These are phyloP conservation scores for Linderniella brevidens DNA, from an alignment of 257 asterid species.

Conservation along the genomic window DNA sequence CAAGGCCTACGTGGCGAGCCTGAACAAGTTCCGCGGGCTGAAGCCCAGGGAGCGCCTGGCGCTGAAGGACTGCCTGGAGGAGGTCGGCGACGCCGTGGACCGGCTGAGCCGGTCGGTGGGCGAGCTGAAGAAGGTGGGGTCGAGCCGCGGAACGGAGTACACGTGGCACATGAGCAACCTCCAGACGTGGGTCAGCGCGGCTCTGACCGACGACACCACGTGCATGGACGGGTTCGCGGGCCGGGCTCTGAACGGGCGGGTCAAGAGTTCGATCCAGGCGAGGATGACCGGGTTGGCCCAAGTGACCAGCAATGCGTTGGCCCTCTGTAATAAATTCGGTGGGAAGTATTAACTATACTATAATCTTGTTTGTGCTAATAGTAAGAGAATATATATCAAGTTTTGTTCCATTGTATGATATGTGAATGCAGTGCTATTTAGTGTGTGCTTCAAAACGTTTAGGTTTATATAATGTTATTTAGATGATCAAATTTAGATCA, in stretches of 20 bases:
- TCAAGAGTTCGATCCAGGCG: constrained; percentile 18
- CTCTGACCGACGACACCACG: constrained; percentile 31
- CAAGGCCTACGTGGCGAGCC: constrained; percentile 20
- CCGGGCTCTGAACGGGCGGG: constrained; percentile 18
- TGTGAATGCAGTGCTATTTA: too few species aligned
- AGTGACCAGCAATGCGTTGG: constrained; percentile 42
- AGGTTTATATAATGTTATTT: too few species aligned
- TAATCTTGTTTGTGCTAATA: too few species aligned
- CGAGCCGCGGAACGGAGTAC: constrained; percentile 20
- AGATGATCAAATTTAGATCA: too few species aligned
- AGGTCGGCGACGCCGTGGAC: constrained; percentile 28
- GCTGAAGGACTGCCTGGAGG: constrained; percentile 31
- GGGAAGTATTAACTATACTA: too few species aligned
- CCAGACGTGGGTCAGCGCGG: constrained; percentile 57
- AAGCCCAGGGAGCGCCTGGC: constrained; percentile 30
- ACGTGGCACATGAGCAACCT: constrained; percentile 57
- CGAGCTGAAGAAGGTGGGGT: constrained; percentile 28
- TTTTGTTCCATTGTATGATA: too few species aligned
- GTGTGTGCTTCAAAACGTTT: too few species aligned
- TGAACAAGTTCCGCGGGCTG: constrained; percentile 16
- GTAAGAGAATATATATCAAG: too few species aligned
- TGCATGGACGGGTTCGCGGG: constrained; percentile 32
- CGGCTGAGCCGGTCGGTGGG: constrained; percentile 34
- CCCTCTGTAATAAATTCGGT: constrained; percentile 10
- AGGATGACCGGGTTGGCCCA: constrained; percentile 26